phyloP scores from a whole-genome alignment of 2,329 filamentous ascomycete genomes.

The Ophiostoma himal-ulmi region DNA sequence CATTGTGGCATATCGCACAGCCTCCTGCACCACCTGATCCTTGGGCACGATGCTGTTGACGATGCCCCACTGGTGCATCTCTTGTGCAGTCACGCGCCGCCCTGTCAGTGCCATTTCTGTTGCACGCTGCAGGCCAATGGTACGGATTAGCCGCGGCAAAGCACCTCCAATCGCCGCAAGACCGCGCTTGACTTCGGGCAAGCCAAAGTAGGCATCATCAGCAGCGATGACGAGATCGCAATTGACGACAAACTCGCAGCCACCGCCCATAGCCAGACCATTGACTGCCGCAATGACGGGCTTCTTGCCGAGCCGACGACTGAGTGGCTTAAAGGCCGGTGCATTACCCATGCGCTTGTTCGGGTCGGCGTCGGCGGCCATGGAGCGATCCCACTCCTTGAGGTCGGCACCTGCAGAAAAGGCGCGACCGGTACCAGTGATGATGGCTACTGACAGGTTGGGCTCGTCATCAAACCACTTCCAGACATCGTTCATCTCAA shows the following conservation, averaged over 20 bases:
- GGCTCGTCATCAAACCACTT: conserved; percentile 50
- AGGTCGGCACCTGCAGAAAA: conserved; percentile 53
- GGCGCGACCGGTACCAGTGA: conserved; percentile 48
- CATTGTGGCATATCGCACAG: conserved; percentile 54
- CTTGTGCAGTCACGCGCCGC: conserved; percentile 50
- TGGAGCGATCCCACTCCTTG: conserved; percentile 40
- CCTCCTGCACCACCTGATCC: conserved; percentile 47
- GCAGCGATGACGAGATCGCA: conserved; percentile 55
- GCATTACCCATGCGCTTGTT: conserved; percentile 28
- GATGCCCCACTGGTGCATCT: conserved; percentile 60
- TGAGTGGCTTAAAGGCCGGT: conserved; percentile 35
- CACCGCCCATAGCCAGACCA: conserved; percentile 55
- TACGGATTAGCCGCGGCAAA: conserved; percentile 59
- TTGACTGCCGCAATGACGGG: conserved; percentile 60
- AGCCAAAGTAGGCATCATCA: conserved; percentile 46
- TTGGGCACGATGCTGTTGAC: conserved; percentile 57
- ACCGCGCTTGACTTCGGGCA: conserved; percentile 65
- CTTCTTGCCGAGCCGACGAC: conserved; percentile 51
- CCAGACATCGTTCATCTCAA: conserved; percentile 45
- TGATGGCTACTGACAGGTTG: conserved; percentile 41
- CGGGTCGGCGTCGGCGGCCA: conserved; percentile 28
- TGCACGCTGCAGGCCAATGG: conserved; percentile 62
- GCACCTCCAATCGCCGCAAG: conserved; percentile 66
- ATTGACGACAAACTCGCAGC: conserved; percentile 56
- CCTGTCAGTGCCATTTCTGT: conserved; percentile 68